phyloP scores from a whole-genome alignment of 768 basidiomycete genomes.

The Tricholoma hemisulphureum region DNA sequence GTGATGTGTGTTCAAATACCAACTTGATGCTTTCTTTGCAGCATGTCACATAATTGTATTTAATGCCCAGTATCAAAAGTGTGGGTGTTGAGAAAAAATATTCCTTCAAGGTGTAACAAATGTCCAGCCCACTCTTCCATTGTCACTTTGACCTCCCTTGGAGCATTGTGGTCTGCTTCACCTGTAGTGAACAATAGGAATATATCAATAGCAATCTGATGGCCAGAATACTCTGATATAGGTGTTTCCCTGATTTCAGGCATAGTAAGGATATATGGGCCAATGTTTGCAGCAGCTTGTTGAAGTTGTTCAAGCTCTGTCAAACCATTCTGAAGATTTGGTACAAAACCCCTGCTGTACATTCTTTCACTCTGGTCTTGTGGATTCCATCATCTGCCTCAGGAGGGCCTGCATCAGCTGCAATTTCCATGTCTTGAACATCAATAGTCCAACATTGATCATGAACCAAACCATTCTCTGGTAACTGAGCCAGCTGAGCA shows the following conservation, averaged over 20 bases:
- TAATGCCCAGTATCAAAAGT: slow-evolving; percentile 21
- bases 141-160: slow-evolving; percentile 5
- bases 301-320: too few relatives aligned
- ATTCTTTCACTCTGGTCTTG: not conserved
- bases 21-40: slow-evolving; percentile 6
- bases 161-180: slow-evolving; percentile 13
- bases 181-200: slow-evolving; percentile 26
- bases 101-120: slow-evolving; percentile 12
- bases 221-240: slow-evolving; percentile 7
- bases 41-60: not conserved
- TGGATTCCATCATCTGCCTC: not conserved
- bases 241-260: slow-evolving; percentile 12
- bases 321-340: not conserved
- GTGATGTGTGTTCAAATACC: slow-evolving; percentile 14
- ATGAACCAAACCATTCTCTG: slow-evolving; percentile 10
- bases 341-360: not conserved
- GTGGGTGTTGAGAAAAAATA: slow-evolving; percentile 20
- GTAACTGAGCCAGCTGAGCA: slow-evolving; percentile 9
- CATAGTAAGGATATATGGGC: slow-evolving; percentile 9
- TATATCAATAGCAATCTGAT: not conserved
- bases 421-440: slow-evolving; percentile 2
- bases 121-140: slow-evolving; percentile 19
- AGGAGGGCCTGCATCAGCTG: not conserved
- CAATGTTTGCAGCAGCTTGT: not conserved
- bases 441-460: slow-evolving; percentile 6